A percentile compares a stretch with the other conserved stretches of the same genome.
Conservation (phyloP, 495 filamentous ascomycete species). For the Talaromyces adpressus region DNA sequence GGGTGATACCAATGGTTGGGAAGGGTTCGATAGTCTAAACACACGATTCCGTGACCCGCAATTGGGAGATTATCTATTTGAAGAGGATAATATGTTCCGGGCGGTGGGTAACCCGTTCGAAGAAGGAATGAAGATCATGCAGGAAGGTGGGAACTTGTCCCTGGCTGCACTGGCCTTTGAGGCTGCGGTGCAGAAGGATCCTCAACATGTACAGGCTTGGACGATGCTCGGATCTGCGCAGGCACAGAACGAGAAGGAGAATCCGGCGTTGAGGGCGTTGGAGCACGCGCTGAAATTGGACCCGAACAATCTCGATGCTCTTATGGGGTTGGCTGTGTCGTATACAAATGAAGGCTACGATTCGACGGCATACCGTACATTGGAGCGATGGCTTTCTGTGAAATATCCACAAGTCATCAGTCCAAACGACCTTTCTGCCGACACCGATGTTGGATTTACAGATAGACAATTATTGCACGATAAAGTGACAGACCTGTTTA, state of each 20-base stretch:
- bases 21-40: constrained; percentile 60
- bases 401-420: constrained; percentile 81
- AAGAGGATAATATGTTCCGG: constrained; percentile 84
- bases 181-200: constrained; percentile 84
- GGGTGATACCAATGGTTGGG: constrained; percentile 63
- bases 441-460: constrained; percentile 79
- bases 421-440: constrained; percentile 57
- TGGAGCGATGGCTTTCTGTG: constrained; percentile 91
- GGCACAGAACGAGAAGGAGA: constrained; percentile 97
- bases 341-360: constrained; percentile 99
- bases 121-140: constrained; percentile 85
- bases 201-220: constrained; percentile 87
- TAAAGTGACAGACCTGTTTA: constrained; percentile 82
- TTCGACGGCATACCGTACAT: constrained; percentile 87
- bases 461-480: constrained; percentile 87
- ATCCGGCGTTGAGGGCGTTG: constrained; percentile 93
- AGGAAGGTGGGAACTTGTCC: constrained; percentile 86
- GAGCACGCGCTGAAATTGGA: constrained; percentile 88
- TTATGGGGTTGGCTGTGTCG: constrained; percentile 95
- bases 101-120: constrained; percentile 73
- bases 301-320: constrained; percentile 73
- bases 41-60: constrained; percentile 60
- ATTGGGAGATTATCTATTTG: constrained; percentile 87
- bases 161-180: constrained; percentile 96
- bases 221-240: constrained; percentile 82